Percentiles rank a stretch among this genome's conserved stretches.
phyloP scores from a whole-genome alignment of 805 yeast species.

The Tetrapisispora pingtungensis region DNA sequence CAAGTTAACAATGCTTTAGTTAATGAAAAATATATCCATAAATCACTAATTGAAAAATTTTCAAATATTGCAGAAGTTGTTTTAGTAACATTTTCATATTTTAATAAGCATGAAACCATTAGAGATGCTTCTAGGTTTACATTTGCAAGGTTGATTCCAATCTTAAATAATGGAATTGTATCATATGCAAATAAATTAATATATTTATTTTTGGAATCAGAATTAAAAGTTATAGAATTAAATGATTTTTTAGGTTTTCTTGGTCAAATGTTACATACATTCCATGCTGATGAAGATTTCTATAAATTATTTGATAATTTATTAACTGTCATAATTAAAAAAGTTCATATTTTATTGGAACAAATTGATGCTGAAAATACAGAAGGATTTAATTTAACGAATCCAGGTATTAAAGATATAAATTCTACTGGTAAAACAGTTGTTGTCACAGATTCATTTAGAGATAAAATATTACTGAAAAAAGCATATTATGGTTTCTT shows the following conservation, averaged over 20 bases:
- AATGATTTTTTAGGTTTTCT: constrained; percentile 75
- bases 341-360: constrained; percentile 42
- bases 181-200: constrained; percentile 58
- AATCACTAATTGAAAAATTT: constrained; percentile 38
- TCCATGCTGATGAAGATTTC: constrained; percentile 53
- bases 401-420: background rate
- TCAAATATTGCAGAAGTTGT: constrained; percentile 72
- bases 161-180: constrained; percentile 46
- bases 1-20: constrained; percentile 31
- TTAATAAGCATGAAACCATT: constrained; percentile 53
- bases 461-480: constrained; percentile 58
- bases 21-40: constrained; percentile 22
- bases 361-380: constrained; percentile 32
- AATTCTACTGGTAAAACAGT: constrained; percentile 17
- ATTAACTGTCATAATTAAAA: constrained; percentile 61
- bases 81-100: constrained; percentile 68
- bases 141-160: constrained; percentile 75
- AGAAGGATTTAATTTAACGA: constrained; percentile 6
- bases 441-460: constrained; percentile 47
- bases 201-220: constrained; percentile 49
- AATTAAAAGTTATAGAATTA: constrained; percentile 53
- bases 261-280: constrained; percentile 78
- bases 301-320: constrained; percentile 67
- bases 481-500: constrained; percentile 62
- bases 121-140: constrained; percentile 84